phyloP scores from a whole-genome alignment of 169 alveolate species.

The Cryptosporidium felis region DNA sequence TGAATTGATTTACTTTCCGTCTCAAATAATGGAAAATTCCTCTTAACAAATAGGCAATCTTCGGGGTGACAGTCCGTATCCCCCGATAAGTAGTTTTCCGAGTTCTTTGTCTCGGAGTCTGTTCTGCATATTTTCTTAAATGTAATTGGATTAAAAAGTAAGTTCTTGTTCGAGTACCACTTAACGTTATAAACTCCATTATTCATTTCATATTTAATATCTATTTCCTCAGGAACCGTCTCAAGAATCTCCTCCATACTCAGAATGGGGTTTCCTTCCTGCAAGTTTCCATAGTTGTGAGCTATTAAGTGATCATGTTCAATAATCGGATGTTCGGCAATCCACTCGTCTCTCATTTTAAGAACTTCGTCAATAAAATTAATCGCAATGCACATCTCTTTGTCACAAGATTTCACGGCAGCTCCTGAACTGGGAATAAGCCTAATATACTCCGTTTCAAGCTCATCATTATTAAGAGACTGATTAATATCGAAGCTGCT shows the following conservation, averaged over 20 bases:
- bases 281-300: conserved; percentile 18
- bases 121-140: conserved; percentile 18
- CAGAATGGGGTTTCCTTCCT: conserved; percentile 27
- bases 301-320: conserved; percentile 11
- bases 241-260: not conserved
- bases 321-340: conserved; percentile 3
- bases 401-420: conserved; percentile 16
- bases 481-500: not conserved
- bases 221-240: conserved; percentile 27
- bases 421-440: conserved; percentile 31
- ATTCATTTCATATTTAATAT: conserved; percentile 52
- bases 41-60: not conserved
- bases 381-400: conserved; percentile 53
- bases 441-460: conserved; percentile 19
- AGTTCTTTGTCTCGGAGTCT: not conserved
- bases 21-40: conserved; percentile 29
- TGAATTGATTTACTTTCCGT: conserved; percentile 33
- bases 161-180: conserved; percentile 38
- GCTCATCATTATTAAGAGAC: not conserved
- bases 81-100: not conserved
- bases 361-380: conserved; percentile 37
- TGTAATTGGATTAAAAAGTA: conserved; percentile 40
- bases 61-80: not conserved
- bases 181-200: conserved; percentile 44
- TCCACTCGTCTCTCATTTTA: conserved; percentile 69